Percentiles rank a stretch among this genome's conserved stretches.
These are phyloP conservation scores for Vickermania spadyakhi DNA, from an alignment of 208 protist species.

Conservation along the genomic window DNA sequence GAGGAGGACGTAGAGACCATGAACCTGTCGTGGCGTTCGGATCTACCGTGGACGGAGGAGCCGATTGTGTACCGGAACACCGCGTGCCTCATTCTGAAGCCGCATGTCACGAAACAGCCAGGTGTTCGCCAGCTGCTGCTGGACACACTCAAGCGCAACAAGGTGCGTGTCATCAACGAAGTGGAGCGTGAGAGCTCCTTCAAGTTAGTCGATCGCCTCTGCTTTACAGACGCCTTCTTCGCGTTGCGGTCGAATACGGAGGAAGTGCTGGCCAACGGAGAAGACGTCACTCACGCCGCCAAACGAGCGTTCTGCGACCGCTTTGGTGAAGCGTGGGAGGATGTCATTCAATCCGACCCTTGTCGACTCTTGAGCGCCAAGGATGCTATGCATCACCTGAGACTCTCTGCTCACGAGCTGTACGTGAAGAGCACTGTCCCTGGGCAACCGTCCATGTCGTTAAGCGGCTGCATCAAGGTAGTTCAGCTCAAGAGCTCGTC, in stretches of 20 bases:
- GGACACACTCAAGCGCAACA: slow-evolving; percentile 9
- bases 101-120: slow-evolving; percentile 16
- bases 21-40: background rate
- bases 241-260: slow-evolving; percentile 15
- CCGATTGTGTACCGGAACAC: slow-evolving; percentile 24
- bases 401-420: slow-evolving; percentile 27
- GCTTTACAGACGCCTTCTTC: slow-evolving; percentile 15
- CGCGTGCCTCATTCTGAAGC: slow-evolving; percentile 47
- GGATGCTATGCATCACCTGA: slow-evolving; percentile 15
- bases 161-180: slow-evolving; percentile 20
- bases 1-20: background rate
- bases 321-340: slow-evolving; percentile 24
- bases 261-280: slow-evolving; percentile 2
- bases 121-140: slow-evolving; percentile 15
- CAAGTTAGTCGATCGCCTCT: slow-evolving; percentile 14
- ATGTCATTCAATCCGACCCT: slow-evolving; percentile 2
- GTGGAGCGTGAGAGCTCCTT: slow-evolving; percentile 6
- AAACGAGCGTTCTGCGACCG: slow-evolving; percentile 8
- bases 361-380: slow-evolving; percentile 28
- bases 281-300: slow-evolving; percentile 15
- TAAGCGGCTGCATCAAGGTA: slow-evolving; percentile 20
- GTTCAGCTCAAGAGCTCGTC: slow-evolving; percentile 15
- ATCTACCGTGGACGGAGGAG: slow-evolving; percentile 5
- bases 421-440: slow-evolving; percentile 19
- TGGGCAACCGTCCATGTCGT: slow-evolving; percentile 11